These are phyloP conservation scores for Tilletia indica DNA, from an alignment of 1,284 basidiomycete genomes.

Conservation along the genomic window DNA sequence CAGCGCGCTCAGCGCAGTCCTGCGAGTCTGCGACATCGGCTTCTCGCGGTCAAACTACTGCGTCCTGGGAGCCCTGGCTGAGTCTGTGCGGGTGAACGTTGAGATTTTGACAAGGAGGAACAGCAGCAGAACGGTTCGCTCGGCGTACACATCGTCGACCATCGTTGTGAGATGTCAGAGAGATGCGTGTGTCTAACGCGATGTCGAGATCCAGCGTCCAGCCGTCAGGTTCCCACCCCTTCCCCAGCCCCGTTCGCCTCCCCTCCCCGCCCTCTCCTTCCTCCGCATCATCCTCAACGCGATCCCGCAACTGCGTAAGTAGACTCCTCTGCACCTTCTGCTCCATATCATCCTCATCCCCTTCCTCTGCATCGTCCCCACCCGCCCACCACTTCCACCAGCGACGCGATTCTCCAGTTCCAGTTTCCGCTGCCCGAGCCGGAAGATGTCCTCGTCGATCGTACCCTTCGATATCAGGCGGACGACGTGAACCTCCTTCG, in stretches of 20 bases:
- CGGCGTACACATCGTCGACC: too few relatives aligned
- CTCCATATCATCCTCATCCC: neutral
- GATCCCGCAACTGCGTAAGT: constrained; percentile 16
- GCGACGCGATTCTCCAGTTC: constrained; percentile 49
- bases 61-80: too few relatives aligned
- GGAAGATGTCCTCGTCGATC: constrained; percentile 65
- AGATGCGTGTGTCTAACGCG: too few relatives aligned
- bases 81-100: too few relatives aligned
- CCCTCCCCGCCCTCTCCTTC: neutral
- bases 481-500: constrained; percentile 80
- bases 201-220: too few relatives aligned
- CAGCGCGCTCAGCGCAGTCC: too few relatives aligned
- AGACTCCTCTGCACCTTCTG: constrained; percentile 16
- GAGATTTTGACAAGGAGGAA: too few relatives aligned
- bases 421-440: constrained; percentile 39
- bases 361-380: constrained; percentile 5
- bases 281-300: neutral
- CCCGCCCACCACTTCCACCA: constrained; percentile 25
- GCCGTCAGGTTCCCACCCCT: neutral
- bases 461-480: constrained; percentile 89
- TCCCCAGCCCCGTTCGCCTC: neutral
- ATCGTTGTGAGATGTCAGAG: too few relatives aligned
- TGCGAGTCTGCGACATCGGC: too few relatives aligned
- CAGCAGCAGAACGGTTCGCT: too few relatives aligned
- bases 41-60: too few relatives aligned